Conservation (phyloP, 768 basidiomycete genomes). For the Gymnopilus dilepis region DNA sequence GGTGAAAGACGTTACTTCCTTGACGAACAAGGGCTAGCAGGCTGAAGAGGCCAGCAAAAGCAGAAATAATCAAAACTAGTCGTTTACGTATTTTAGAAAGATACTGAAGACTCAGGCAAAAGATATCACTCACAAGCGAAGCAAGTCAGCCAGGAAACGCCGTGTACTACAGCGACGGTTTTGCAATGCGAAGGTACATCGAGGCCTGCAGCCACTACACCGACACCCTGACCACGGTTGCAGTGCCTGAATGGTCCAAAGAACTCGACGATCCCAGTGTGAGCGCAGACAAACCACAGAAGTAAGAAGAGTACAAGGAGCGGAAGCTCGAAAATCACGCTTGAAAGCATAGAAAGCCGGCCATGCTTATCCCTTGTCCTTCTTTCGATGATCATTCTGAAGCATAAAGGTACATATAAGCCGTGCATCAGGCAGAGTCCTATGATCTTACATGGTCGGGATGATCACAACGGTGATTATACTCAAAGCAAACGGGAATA, state of each 20-base stretch:
- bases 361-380: not conserved
- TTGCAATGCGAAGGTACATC: constrained; percentile 16
- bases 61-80: constrained; percentile 13
- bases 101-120: too few relatives aligned
- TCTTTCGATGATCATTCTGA: constrained; percentile 6
- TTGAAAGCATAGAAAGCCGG: not conserved
- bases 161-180: constrained; percentile 14
- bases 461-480: constrained; percentile 8
- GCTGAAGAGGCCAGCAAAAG: constrained; percentile 10
- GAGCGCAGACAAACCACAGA: constrained; percentile 16
- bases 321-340: constrained; percentile 6
- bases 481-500: constrained; percentile 15
- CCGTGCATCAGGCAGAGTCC: not conserved
- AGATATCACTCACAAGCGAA: constrained; percentile 7
- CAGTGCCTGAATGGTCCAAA: constrained; percentile 17
- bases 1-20: constrained; percentile 1
- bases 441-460: constrained; percentile 4
- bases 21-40: constrained; percentile 9
- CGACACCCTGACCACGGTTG: constrained; percentile 7
- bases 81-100: too few relatives aligned
- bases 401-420: too few relatives aligned
- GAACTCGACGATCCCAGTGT: constrained; percentile 14
- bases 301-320: constrained; percentile 9
- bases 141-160: constrained; percentile 10
- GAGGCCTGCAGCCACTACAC: constrained; percentile 10